Base-by-base conservation (phyloP, 2,329 filamentous ascomycete genomes). In the Rhinocladiella mackenziei region DNA sequence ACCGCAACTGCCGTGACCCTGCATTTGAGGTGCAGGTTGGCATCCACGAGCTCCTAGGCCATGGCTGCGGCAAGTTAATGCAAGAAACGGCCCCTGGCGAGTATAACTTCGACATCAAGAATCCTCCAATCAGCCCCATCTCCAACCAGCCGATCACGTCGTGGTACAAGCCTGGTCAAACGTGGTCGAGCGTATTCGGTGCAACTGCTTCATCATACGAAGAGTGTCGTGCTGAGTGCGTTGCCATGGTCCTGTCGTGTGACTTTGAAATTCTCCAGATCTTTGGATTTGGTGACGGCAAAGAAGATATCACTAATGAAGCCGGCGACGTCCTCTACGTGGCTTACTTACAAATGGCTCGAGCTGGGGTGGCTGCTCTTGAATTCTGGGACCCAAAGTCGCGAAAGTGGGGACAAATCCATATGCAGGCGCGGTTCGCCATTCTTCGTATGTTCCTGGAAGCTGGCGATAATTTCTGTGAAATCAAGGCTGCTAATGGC, bases 21-120 rank as follows among this genome's bases (percentile, higher is more conserved):
- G 83, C 91, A 0, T 97, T 97, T 58, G 91, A 97, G 66, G 88
- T 96, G 2, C 89, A 97, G 67, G 91, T 98, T 36, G 91, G 89
- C 17, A 82, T 97, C 14, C 91, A 97, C 65, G 89, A 96, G 63
- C 79, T 96, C 70, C 60, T 82, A 2, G 86, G 89, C 13, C 91
- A 96, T 58, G 91, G 91, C 20, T 95, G 89, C 47, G 91, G 91
- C 34, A 97, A 96, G 68, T 76, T 97, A 8, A 76, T 97, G 0
- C 89, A 95, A 66, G 91, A 97, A 65, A 95, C 86, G 0, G 75
- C 81, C 2, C 76, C 84, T 1, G 89, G 88, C 8, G 73, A 78
- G 31, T 96, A 79, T 73, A 97, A 97, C 71, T 97, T 97, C 60
- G 86, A 97, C 62, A 72, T 81, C 46, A 71, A 81, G 50, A 86